These are phyloP conservation scores for Patellaria atrata DNA, from an alignment of 495 filamentous ascomycete species.

Conservation along the genomic window DNA sequence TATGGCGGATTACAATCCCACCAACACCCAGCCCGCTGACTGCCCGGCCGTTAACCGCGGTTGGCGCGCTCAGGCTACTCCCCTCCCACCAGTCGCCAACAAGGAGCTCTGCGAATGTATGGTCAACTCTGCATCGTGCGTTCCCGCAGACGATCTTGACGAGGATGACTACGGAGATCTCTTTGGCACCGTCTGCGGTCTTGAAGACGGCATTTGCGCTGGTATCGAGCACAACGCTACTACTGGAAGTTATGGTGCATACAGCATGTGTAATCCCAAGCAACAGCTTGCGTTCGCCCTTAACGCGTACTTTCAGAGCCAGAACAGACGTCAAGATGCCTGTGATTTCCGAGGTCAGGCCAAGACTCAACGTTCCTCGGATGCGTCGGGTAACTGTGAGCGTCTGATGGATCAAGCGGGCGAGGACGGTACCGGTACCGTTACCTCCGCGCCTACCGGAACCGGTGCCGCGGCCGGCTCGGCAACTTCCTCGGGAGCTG, in stretches of 20 bases:
- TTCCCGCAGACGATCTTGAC: constrained; percentile 36
- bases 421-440: constrained; percentile 45
- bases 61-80: constrained; percentile 52
- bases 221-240: constrained; percentile 59
- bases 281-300: constrained; percentile 71
- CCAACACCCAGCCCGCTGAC: constrained; percentile 53
- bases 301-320: constrained; percentile 55
- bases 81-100: constrained; percentile 72
- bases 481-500: constrained; percentile 24
- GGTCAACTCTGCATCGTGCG: constrained; percentile 53
- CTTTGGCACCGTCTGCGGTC: constrained; percentile 62
- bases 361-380: constrained; percentile 24
- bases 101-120: constrained; percentile 67
- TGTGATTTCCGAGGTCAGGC: constrained; percentile 69
- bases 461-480: constrained; percentile 31
- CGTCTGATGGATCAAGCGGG: constrained; percentile 47
- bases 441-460: constrained; percentile 39
- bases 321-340: constrained; percentile 41
- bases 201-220: constrained; percentile 37
- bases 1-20: constrained; percentile 55
- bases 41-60: constrained; percentile 51
- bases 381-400: constrained; percentile 38
- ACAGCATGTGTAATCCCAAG: constrained; percentile 69
- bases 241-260: constrained; percentile 70
- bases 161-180: constrained; percentile 44